Evolutionary conservation across 495 filamentous ascomycete genomes (phyloP).

Genomic region (Aspergillus panamensis): DNA sequence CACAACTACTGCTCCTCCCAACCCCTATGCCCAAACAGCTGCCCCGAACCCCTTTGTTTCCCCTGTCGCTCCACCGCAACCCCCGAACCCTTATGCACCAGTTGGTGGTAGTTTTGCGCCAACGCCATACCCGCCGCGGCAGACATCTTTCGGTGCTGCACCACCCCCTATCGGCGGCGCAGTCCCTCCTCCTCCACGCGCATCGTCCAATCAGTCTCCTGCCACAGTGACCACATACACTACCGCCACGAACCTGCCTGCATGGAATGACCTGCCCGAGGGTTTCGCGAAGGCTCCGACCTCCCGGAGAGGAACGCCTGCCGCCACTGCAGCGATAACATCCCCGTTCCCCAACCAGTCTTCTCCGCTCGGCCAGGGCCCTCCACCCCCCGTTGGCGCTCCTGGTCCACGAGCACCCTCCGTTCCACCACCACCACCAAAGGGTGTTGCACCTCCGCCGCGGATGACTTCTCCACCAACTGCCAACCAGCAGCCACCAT

Average conservation of each 20-base stretch:
- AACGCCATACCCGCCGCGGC: constrained; percentile 49
- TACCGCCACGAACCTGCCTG: constrained; percentile 62
- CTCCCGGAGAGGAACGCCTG: constrained; percentile 69
- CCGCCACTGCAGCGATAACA: constrained; percentile 51
- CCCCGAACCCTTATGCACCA: constrained; percentile 52
- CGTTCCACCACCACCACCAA: constrained; percentile 56
- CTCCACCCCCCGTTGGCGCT: constrained; percentile 33
- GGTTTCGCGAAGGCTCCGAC: constrained; percentile 68
- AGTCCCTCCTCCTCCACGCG: constrained; percentile 58
- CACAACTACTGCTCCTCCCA: constrained; percentile 35
- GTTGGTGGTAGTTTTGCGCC: constrained; percentile 34
- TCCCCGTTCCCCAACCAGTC: constrained; percentile 67
- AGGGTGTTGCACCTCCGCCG: constrained; percentile 49
- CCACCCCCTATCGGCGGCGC: constrained; percentile 35
- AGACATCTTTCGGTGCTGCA: constrained; percentile 39
- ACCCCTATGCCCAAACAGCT: constrained; percentile 60
- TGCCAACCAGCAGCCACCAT: constrained; percentile 39
- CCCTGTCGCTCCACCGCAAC: no score
- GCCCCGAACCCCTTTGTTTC: constrained; percentile 42
- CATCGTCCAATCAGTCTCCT: constrained; percentile 54
- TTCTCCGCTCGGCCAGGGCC: constrained; percentile 50
- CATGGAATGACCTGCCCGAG: constrained; percentile 95
- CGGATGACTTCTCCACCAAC: constrained; percentile 53
- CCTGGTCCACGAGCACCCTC: constrained; percentile 45
- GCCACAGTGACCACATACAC: constrained; percentile 61